Evolutionary conservation across 305 asterid species (phyloP), one percentile per base, ranked within the genome.

Genomic region (Striga hermonthica): DNA sequence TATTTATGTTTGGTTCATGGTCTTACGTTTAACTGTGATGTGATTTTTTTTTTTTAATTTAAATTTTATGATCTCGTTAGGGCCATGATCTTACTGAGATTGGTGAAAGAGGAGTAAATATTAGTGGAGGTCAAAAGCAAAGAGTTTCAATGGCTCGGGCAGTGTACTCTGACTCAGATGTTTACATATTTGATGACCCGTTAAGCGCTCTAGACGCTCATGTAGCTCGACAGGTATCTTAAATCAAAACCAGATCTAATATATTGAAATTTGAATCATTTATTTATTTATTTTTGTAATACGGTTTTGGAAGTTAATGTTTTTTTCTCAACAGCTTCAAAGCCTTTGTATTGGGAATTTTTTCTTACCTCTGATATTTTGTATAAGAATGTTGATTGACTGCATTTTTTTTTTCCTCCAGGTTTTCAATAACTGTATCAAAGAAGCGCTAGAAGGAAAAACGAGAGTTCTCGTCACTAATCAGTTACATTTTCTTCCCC

Each of bases 51-150:
- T 22, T 22, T 22, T 22, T 22, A 55, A 41, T 12, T 52, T 47
- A 57, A 72, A 16, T 72, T 73, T 66, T 54, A 36, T 62, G 73
- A 50, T 68, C 57, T 48, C 63, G 71, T 67, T 76, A 93, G 99
- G 99, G 96, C 52, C 95, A 84, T 74, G 99, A 93, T 83, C 86
- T 86, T 71, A 93, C 99, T 40, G 99, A 93, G 82, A 93, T 93
- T 76, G 99, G 99, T 69, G 97, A 93, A 83, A 84, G 99, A 77
- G 99, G 99, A 58, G 96, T 90, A 47, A 93, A 93, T 71, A 88
- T 93, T 66, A 93, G 99, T 72, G 99, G 97, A 68, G 99, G 99
- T 45, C 99, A 93, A 82, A 93, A 93, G 83, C 99, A 93, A 73
- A 85, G 99, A 80, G 95, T 93, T 76, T 90, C 99, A 50, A 86